phyloP scores from a whole-genome alignment of 306 rosid species.

The Corylus heterophylla region DNA sequence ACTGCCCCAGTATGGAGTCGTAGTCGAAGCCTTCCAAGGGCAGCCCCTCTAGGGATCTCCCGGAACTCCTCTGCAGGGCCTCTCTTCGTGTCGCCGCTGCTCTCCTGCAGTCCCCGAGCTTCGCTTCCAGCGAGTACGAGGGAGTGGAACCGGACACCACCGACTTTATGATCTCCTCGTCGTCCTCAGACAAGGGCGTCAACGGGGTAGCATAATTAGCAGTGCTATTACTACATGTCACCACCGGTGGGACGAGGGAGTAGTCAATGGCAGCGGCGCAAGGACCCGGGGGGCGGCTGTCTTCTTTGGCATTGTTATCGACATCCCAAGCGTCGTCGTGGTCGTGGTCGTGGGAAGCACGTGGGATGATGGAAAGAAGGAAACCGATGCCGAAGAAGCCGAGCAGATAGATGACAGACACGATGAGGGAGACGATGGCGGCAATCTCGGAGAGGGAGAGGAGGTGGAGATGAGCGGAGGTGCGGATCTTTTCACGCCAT shows the following conservation, averaged over 20 bases:
- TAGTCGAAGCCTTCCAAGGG: constrained; percentile 83
- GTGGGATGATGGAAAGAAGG: constrained; percentile 61
- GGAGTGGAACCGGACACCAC: constrained; percentile 62
- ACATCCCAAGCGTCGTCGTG: constrained; percentile 49
- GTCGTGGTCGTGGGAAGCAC: constrained; percentile 50
- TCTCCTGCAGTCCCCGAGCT: constrained; percentile 60
- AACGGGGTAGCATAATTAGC: constrained; percentile 10
- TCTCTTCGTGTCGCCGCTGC: constrained; percentile 70
- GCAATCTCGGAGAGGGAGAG: constrained; percentile 63
- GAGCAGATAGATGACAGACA: constrained; percentile 72
- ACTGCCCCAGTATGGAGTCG: constrained; percentile 79
- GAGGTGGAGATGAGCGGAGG: constrained; percentile 76
- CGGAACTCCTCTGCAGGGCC: constrained; percentile 57
- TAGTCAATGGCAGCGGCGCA: constrained; percentile 34
- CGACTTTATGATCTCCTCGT: constrained; percentile 55
- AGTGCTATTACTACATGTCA: too few relatives aligned
- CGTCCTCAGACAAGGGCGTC: constrained; percentile 43
- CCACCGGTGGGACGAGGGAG: neutral
- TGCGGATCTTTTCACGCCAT: constrained; percentile 89
- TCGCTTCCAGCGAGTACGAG: constrained; percentile 69
- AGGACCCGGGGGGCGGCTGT: constrained; percentile 17
- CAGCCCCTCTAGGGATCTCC: constrained; percentile 55
- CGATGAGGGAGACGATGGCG: constrained; percentile 61
- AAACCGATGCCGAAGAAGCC: constrained; percentile 82
- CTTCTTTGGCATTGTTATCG: constrained; percentile 18